Percentiles rank a stretch among this genome's conserved stretches.
phyloP scores from a whole-genome alignment of 1,284 basidiomycete species.

The Wolfiporia cocos region DNA sequence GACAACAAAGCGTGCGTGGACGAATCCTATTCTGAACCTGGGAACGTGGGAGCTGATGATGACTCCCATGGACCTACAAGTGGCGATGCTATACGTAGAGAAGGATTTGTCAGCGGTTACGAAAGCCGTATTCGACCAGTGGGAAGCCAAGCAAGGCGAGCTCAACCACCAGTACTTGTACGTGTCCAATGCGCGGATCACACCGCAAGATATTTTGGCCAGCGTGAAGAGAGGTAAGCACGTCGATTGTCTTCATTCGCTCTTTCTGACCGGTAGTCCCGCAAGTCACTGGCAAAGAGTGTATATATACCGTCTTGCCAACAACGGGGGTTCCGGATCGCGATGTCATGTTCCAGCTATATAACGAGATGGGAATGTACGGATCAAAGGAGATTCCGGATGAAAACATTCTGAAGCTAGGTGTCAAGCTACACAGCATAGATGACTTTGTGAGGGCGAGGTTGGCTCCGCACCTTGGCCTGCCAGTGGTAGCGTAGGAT shows the following conservation, averaged over 20 bases:
- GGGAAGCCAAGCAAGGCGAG: slow-evolving; percentile 10
- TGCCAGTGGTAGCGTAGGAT: slow-evolving; percentile 6
- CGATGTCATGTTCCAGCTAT: slow-evolving; percentile 21
- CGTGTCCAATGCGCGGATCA: slow-evolving; percentile 14
- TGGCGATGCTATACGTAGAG: slow-evolving; percentile 21
- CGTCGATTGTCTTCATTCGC: background rate
- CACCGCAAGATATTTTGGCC: slow-evolving; percentile 14
- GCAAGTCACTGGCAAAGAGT: slow-evolving; percentile 17
- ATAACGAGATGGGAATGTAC: slow-evolving; percentile 22
- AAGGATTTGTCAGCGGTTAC: slow-evolving; percentile 16
- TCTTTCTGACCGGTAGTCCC: background rate
- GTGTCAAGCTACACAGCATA: slow-evolving; percentile 15
- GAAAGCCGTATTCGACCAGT: slow-evolving; percentile 18
- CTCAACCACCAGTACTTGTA: slow-evolving; percentile 17
- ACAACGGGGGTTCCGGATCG: slow-evolving; percentile 18
- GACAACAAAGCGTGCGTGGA: slow-evolving; percentile 12
- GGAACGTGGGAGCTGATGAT: background rate
- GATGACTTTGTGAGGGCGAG: slow-evolving; percentile 17
- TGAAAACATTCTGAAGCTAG: slow-evolving; percentile 14
- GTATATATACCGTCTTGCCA: slow-evolving; percentile 12
- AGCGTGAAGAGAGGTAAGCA: slow-evolving; percentile 15
- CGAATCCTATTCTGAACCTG: background rate
- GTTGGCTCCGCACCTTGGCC: slow-evolving; percentile 17
- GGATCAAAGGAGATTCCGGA: slow-evolving; percentile 18
- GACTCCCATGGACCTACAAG: slow-evolving; percentile 3